phyloP scores from a whole-genome alignment of 2,329 filamentous ascomycete genomes.

The Rhytidhysteron rufulum region DNA sequence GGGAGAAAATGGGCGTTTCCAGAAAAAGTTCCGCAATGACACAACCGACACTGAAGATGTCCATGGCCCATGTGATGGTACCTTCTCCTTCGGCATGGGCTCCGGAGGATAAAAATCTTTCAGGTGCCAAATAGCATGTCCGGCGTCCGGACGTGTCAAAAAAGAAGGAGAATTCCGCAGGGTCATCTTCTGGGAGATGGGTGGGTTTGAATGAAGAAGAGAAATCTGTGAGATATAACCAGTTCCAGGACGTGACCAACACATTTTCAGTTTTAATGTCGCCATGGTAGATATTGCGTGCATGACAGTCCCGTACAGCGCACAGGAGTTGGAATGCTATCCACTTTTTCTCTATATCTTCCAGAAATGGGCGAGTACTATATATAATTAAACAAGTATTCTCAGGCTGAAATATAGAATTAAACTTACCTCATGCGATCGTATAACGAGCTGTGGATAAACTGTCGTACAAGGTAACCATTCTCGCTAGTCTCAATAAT shows the following conservation, averaged over 20 bases:
- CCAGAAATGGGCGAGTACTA: conserved; percentile 91
- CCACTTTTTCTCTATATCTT: conserved; percentile 99
- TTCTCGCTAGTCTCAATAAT: conserved; percentile 88
- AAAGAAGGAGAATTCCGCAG: conserved; percentile 95
- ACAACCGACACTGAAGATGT: conserved; percentile 94
- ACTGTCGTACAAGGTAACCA: conserved; percentile 91
- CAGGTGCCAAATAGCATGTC: conserved; percentile 92
- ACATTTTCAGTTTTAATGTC: conserved; percentile 99
- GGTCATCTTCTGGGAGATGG: conserved; percentile 91
- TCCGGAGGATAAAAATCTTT: conserved; percentile 75
- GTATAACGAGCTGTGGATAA: conserved; percentile 93
- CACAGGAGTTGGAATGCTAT: conserved; percentile 92
- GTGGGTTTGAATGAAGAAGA: conserved; percentile 94
- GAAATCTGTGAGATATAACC: conserved; percentile 97
- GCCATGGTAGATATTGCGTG: conserved; percentile 85
- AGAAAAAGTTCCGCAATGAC: conserved; percentile 96
- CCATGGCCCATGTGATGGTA: conserved; percentile 87
- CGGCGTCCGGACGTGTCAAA: conserved; percentile 90
- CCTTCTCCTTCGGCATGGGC: conserved; percentile 61
- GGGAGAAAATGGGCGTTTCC: conserved; percentile 93
- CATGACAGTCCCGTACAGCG: conserved; percentile 86
- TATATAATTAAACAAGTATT: neutral
- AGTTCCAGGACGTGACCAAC: conserved; percentile 97
- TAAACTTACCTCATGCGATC: conserved; percentile 68
- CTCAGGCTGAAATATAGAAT: neutral